phyloP scores from a whole-genome alignment of 352 stramenopile genomes.

The Albugo candida region DNA sequence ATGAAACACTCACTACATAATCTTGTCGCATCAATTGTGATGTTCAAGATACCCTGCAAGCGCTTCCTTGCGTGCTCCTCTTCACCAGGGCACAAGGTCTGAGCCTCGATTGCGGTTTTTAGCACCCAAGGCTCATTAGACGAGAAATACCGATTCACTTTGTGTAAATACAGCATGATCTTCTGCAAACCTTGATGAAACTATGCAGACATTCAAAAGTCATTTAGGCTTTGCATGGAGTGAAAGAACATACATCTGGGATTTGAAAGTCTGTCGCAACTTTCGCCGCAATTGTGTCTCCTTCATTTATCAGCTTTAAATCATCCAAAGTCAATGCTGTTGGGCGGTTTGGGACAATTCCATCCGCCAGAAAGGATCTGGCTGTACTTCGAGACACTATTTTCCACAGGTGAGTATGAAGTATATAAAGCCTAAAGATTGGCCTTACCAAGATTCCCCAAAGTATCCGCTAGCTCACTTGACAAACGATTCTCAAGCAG shows the following conservation, averaged over 20 bases:
- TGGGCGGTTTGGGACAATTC: slow-evolving; percentile 22
- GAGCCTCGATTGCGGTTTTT: slow-evolving; percentile 8
- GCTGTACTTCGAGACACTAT: slow-evolving; percentile 41
- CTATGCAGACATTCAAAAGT: slow-evolving; percentile 12
- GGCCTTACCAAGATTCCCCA: slow-evolving; percentile 61
- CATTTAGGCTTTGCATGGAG: background rate
- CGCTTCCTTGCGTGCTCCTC: slow-evolving; percentile 17
- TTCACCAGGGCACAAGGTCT: slow-evolving; percentile 24
- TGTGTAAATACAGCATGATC: slow-evolving; percentile 61
- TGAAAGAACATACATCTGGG: slow-evolving; percentile 31
- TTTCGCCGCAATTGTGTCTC: slow-evolving; percentile 20
- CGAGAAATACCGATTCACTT: slow-evolving; percentile 72
- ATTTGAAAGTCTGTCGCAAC: slow-evolving; percentile 38
- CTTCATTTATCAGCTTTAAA: slow-evolving; percentile 26
- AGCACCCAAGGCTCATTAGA: slow-evolving; percentile 60
- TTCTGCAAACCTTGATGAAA: slow-evolving; percentile 49
- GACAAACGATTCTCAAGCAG: slow-evolving; percentile 92
- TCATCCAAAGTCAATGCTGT: slow-evolving; percentile 23
- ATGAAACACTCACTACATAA: slow-evolving; percentile 14
- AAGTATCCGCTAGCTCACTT: slow-evolving; percentile 82
- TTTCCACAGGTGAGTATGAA: background rate
- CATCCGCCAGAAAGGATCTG: slow-evolving; percentile 36
- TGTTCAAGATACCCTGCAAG: slow-evolving; percentile 41
- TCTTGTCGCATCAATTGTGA: slow-evolving; percentile 52
- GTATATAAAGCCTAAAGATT: slow-evolving; percentile 3